Evolutionary conservation across 2,329 filamentous ascomycete species (phyloP).

Genomic region (Colletotrichum lini): DNA sequence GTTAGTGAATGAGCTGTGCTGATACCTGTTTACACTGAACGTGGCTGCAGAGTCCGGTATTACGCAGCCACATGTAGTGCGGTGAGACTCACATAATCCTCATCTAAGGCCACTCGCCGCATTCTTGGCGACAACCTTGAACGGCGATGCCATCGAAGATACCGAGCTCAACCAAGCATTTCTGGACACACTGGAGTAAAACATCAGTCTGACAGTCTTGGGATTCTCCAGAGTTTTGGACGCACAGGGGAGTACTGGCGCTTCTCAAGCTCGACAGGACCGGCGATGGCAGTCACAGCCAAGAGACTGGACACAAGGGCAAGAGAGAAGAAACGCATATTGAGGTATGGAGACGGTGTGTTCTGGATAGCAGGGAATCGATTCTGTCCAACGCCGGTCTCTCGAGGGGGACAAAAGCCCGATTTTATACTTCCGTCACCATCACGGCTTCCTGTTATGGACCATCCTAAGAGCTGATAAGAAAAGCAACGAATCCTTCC

Average conservation of each 20-base stretch:
- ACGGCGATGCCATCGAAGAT: constrained; percentile 25
- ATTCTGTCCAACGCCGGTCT: no score
- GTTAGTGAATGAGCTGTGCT: no score
- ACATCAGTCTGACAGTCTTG: neutral
- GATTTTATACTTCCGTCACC: neutral
- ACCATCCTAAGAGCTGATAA: neutral
- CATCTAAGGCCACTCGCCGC: constrained; percentile 16
- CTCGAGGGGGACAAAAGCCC: neutral
- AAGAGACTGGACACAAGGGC: neutral
- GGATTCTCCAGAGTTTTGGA: no score
- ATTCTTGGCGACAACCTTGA: neutral
- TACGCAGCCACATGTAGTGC: no score
- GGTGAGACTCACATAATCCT: neutral
- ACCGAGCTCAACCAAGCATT: constrained; percentile 23
- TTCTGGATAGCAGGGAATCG: neutral
- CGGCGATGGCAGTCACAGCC: neutral
- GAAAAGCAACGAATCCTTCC: neutral
- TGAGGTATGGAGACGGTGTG: neutral
- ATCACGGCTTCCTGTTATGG: neutral
- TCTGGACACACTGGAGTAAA: neutral
- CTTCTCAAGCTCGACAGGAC: constrained; percentile 1
- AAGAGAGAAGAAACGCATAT: constrained; percentile 1
- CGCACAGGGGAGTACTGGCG: constrained; percentile 26
- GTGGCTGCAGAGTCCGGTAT: neutral
- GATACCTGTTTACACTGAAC: no score